Evolutionary conservation across 176 grass and related monocot genomes (phyloP), one percentile per base, ranked within the genome.

Genomic region (Lolium rigidum): DNA sequence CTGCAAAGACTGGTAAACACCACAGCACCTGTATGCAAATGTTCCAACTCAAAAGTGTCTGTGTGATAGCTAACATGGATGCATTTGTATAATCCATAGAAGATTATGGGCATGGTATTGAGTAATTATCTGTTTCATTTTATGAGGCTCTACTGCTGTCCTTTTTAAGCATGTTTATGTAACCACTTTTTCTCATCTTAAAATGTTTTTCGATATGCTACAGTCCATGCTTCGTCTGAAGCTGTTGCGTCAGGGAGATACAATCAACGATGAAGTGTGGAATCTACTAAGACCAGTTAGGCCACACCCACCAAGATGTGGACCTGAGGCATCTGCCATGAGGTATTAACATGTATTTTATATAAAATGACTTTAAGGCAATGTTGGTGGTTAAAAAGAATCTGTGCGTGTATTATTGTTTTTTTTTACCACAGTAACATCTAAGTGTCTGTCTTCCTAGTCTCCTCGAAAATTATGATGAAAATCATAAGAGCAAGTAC

Each of bases 201-300:
- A 16, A 21, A 49, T 87, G 47, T 37, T 83, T 9, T 77, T 64
- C 82, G 24, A 56, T 81, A 71, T 20, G n/a, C 78, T 91, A 39
- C 89, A 99, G 97, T 94, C 97, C 72, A 99, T 94, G 90, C 92
- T 99, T 55, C 93, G 82, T 77, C 77, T 99, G 6, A 93, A 91
- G 49, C 74, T 95, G 31, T 81, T 94, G 39, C 90, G 86, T 44
- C 92, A 84, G 46, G 87, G 80, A 88, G 81, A 82, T 76, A 83
- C 76, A 15, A 87, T 89, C 56, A 83, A 80, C 17, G 85, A 97
- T 88, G 88, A 94, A 85, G 65, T 63, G 44, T 79, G 67, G 35
- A 84, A 50, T 78, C 49, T 83, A 58, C 79, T 88, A 74, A 79
- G 61, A 68, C 82, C 84, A 2, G 56, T 81, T 20, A 90, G 85